Conservation (phyloP, 495 filamentous ascomycete species). For the Immersiella caudata region DNA sequence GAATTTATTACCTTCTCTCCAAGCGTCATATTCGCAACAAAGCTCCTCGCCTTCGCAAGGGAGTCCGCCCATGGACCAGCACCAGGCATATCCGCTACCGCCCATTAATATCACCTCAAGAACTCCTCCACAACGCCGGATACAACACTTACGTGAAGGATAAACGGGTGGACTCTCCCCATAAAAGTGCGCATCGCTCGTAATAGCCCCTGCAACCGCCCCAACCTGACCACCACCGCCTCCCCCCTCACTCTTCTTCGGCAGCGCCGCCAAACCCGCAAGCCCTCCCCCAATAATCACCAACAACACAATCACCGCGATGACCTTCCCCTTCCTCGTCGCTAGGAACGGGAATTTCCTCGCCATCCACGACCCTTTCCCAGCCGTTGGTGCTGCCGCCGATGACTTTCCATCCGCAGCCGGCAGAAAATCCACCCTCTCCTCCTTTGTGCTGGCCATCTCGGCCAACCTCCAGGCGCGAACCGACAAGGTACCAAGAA, state of each 20-base stretch:
- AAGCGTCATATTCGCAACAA: conserved; percentile 60
- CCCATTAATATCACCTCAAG: not conserved
- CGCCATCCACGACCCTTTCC: conserved; percentile 36
- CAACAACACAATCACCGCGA: conserved; percentile 38
- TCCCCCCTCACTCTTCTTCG: conserved; percentile 12
- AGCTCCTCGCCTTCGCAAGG: conserved; percentile 52
- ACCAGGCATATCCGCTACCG: conserved; percentile 57
- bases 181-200: conserved; percentile 54
- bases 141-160: conserved; percentile 51
- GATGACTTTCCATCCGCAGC: not conserved
- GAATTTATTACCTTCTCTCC: conserved; percentile 63
- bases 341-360: conserved; percentile 45
- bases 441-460: not conserved
- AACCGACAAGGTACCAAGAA: too few species aligned
- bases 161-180: conserved; percentile 61
- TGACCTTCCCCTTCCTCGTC: conserved; percentile 41
- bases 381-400: conserved; percentile 32
- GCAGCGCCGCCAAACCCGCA: conserved; percentile 40
- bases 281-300: conserved; percentile 43
- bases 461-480: not conserved
- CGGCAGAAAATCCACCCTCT: not conserved
- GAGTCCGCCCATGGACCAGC: conserved; percentile 51
- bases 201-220: conserved; percentile 35
- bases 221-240: conserved; percentile 16
- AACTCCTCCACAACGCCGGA: not conserved